phyloP scores from a whole-genome alignment of 2,329 filamentous ascomycete genomes.

The Exophiala xenobiotica region DNA sequence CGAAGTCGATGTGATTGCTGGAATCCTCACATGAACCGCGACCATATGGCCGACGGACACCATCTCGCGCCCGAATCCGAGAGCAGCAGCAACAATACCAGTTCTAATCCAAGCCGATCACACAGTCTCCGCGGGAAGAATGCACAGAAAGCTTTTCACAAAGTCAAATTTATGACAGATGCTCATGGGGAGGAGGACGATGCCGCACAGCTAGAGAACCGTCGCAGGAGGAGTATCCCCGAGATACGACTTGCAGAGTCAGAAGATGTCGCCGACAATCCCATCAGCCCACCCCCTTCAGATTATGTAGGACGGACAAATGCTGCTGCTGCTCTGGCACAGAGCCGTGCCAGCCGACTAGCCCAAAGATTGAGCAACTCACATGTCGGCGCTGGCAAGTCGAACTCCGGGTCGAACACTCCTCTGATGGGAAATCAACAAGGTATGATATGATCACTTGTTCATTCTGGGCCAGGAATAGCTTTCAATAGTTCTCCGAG shows the following conservation, averaged over 20 bases:
- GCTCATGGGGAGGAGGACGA: slow-evolving; percentile 5
- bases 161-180: slow-evolving; percentile 21
- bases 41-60: slow-evolving; percentile 15
- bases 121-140: slow-evolving; percentile 7
- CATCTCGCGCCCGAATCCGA: background rate
- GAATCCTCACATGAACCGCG: too few species aligned
- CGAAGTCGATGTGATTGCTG: too few species aligned
- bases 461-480: background rate
- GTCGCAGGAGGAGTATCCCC: slow-evolving; percentile 9
- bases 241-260: slow-evolving; percentile 16
- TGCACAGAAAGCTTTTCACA: slow-evolving; percentile 10
- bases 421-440: background rate
- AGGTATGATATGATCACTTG: too few species aligned
- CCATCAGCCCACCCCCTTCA: slow-evolving; percentile 3
- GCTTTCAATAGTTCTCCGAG: slow-evolving; percentile 3
- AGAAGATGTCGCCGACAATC: slow-evolving; percentile 20
- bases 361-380: slow-evolving; percentile 19
- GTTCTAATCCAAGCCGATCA: slow-evolving; percentile 1
- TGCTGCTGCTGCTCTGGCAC: slow-evolving; percentile 23
- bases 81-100: slow-evolving; percentile 14
- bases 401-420: slow-evolving; percentile 2
- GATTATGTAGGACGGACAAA: slow-evolving; percentile 18
- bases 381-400: background rate
- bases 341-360: slow-evolving; percentile 21
- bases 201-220: background rate